These are phyloP conservation scores for Citrullus colocynthis DNA, from an alignment of 306 rosid genomes.

Conservation along the genomic window DNA sequence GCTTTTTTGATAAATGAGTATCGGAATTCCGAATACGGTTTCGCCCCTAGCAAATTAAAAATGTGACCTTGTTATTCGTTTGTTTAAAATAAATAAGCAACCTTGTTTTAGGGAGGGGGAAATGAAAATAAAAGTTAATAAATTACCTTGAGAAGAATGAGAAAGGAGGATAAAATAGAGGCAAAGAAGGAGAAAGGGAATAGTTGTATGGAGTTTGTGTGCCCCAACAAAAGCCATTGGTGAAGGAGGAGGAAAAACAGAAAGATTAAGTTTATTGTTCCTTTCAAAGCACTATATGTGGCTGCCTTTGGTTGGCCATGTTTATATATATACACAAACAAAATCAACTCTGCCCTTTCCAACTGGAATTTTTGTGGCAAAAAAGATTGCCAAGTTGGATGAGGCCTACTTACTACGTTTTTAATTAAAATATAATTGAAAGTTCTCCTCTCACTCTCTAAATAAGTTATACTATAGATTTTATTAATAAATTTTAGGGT, in stretches of 20 bases:
- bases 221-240: not conserved
- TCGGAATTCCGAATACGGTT: not conserved
- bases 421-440: too few species aligned
- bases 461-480: too few species aligned
- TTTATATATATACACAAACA: not conserved
- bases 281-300: not conserved
- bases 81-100: not conserved
- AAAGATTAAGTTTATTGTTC: not conserved
- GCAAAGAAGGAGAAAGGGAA: not conserved
- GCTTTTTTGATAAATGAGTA: constrained; percentile 71
- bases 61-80: not conserved
- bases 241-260: not conserved
- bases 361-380: not conserved
- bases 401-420: too few species aligned
- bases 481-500: too few species aligned
- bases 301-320: not conserved
- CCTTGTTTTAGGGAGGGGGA: not conserved
- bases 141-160: not conserved
- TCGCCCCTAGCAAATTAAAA: not conserved
- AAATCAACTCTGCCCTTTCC: not conserved
- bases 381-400: not conserved
- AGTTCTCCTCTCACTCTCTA: too few species aligned
- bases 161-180: not conserved
- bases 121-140: not conserved
- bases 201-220: not conserved